Base-by-base conservation (phyloP, 2,329 filamentous ascomycete species). In the Diaporthe vexans region DNA sequence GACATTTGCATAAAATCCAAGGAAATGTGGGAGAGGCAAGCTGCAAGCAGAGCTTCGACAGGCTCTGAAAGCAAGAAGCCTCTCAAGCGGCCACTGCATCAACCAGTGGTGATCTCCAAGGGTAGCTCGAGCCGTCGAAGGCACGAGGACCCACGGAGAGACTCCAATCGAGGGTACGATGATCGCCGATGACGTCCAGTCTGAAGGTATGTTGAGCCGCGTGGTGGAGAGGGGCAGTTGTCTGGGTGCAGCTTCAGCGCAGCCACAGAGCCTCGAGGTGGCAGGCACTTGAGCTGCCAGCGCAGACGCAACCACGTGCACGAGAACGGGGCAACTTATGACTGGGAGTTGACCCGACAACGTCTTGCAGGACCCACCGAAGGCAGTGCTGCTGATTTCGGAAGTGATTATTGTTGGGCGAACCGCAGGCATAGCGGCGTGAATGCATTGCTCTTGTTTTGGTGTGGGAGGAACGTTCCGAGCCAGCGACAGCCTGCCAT, bases 1-100 rank as follows among this genome's bases (percentile, higher is more conserved):
- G 89, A 91, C 78, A 90, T 91, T 72, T 91, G 89, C 80, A 81
- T 85, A 75, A 91, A 91, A 80, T 91, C 89, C 48, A 89, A 85
- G 76, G 87, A 90, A 72, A 83, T 89, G 75, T 91, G 88, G 88
- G 88, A 91, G 76, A 86, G 82, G 77, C 88, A 91, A 80, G 87
- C 87, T 21, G 88, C 87, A 19, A 88, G 88, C 54, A 86, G 86
- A 76, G 80, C 83, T 68, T 82, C 85, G 68, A 54, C 46, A 21
- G 68, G 79, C 19, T 84, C 85, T 71, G 84, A 84, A 48, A 82
- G 85, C 24, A 85, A 88, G 71, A 88, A 86, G 77, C 80, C 84
- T 67, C 82, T 91, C 73, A 91, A 91, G 80, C 84, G 89, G 33
- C 89, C 89, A 26, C 82, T 90, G 26, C 89, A 91, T 77, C 86